phyloP scores from a whole-genome alignment of 176 grass and related monocot species.

The Raddia distichophylla region DNA sequence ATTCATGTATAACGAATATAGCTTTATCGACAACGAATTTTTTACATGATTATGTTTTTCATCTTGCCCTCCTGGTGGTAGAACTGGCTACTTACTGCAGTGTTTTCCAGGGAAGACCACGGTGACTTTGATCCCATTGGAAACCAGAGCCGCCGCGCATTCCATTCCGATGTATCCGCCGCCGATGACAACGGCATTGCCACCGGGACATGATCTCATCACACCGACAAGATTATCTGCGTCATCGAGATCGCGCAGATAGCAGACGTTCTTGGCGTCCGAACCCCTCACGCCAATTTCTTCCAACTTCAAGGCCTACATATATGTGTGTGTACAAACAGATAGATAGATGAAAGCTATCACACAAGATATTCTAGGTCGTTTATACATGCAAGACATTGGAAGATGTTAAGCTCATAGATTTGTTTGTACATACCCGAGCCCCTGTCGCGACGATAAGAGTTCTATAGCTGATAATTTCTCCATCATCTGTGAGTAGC shows the following conservation, averaged over 20 bases:
- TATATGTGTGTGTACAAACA: neutral
- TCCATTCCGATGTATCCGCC: constrained; percentile 97
- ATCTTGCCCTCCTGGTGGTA: too few species aligned
- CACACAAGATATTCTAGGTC: neutral
- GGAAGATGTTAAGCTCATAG: neutral
- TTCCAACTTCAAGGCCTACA: constrained; percentile 74
- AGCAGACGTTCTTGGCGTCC: constrained; percentile 73
- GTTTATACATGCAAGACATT: neutral
- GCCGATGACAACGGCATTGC: constrained; percentile 74
- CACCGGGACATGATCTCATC: constrained; percentile 63
- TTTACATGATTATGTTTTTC: neutral
- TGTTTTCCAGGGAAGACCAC: constrained; percentile 83
- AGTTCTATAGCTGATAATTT: constrained; percentile 75
- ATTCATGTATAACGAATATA: too few species aligned
- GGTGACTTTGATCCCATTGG: constrained; percentile 77
- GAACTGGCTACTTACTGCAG: constrained; percentile 89
- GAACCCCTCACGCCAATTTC: constrained; percentile 62
- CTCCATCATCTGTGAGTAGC: constrained; percentile 55
- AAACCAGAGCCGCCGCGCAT: constrained; percentile 76
- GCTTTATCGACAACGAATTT: too few species aligned
- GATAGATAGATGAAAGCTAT: neutral
- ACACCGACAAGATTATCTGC: constrained; percentile 55
- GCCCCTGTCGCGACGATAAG: constrained; percentile 89
- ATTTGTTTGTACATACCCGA: constrained; percentile 52
- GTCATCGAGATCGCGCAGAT: constrained; percentile 41